Evolutionary conservation across 1,284 basidiomycete species (phyloP), one percentile per base, ranked within the genome.

Genomic region (Cryptococcus jaspeensis): DNA sequence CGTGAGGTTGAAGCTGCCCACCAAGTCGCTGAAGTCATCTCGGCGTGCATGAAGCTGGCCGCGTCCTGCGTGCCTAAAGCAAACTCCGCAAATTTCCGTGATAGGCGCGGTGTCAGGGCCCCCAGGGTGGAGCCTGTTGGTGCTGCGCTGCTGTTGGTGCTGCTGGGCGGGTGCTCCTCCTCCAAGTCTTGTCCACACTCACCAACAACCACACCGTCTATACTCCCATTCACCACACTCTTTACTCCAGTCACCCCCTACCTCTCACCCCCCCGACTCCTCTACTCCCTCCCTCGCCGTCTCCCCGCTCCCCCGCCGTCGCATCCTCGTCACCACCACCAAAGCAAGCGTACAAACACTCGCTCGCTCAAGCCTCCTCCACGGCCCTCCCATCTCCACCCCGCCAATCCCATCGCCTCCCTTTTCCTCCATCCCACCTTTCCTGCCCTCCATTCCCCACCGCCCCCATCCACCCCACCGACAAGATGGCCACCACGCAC

Each of bases 401-500:
- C 28, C 51, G 40, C 56, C 44, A 23, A 45, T 52, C 18, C 43
- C 39, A 23, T 35, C 35, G 40, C 16, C 39, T 28, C 20, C 44
- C 44, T 43, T 56, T 43, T 52, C 44, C 36, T 47, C 47, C 47
- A 37, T 43, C 42, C 43, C 61, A 51, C 51, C 53, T 41, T 40
- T 42, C 43, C 36, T 37, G 66, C 56, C 44, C 44, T 42, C 60
- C 20, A 1, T 18, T 18, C 46, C 13, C 35, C 48, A 22, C 39
- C 36, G 12, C 23, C 36, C 16, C 18, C 25, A 49, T 16, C 22
- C 15, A 11, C 2, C 5, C 18, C 18, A 37, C 55, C 28, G 53
- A 38, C 56, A 61, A 38, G 46, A 76, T 76, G 75, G 74, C 75
- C 20, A 76, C 75, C n/a, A 75, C 74, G n/a, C 75, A 77, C 61